These are phyloP conservation scores for Paratinospora sagittata DNA, from an alignment of 164 flowering plant genomes.

Conservation along the genomic window DNA sequence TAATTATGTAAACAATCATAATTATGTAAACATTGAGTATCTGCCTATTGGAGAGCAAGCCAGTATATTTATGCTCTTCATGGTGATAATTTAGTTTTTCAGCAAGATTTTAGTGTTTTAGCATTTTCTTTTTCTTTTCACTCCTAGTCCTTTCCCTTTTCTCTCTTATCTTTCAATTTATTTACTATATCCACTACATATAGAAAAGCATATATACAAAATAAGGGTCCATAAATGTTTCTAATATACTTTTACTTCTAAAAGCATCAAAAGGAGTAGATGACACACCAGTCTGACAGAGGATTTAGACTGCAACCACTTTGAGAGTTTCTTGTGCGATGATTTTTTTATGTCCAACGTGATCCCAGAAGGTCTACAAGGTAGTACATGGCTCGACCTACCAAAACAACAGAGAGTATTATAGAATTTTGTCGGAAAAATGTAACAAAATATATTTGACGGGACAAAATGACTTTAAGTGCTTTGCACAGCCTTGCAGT, in stretches of 20 bases:
- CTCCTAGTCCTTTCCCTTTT: background rate
- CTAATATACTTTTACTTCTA: background rate
- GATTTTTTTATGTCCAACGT: conserved; percentile 87
- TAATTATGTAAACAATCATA: background rate
- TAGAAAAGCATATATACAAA: background rate
- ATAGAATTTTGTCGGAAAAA: background rate
- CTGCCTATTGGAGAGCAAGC: background rate
- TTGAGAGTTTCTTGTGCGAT: conserved; percentile 89
- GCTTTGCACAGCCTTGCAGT: background rate
- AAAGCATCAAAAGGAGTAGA: background rate
- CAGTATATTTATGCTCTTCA: background rate
- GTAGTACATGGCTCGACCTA: conserved; percentile 87
- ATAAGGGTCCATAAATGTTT: background rate
- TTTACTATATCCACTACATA: background rate
- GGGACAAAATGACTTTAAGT: background rate
- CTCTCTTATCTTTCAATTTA: background rate
- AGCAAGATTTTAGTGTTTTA: background rate
- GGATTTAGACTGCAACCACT: conserved; percentile 86
- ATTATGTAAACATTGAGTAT: too few species aligned
- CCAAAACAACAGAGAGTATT: conserved; percentile 10
- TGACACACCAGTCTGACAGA: conserved; percentile 59
- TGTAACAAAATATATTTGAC: background rate
- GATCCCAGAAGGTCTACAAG: conserved; percentile 79
- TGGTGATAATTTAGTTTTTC: background rate
- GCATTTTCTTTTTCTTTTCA: background rate